Percentiles rank a stretch among this genome's conserved stretches.
These are phyloP conservation scores for Ambispora gerdemannii DNA, from an alignment of 192 early-diverging fungal species.

Conservation along the genomic window DNA sequence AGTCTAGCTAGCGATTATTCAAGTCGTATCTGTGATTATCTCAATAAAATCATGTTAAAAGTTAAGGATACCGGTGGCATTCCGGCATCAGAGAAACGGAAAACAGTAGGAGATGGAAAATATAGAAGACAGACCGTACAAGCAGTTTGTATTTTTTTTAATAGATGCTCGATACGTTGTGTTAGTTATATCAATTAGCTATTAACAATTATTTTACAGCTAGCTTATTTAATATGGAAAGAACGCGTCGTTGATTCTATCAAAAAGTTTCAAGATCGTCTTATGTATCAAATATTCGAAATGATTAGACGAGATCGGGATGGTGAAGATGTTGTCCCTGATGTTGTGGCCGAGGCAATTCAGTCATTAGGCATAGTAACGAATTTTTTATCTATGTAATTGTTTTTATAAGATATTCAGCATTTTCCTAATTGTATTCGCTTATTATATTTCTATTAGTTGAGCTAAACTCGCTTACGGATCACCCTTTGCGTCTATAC, in stretches of 20 bases:
- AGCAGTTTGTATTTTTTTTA: constrained; percentile 44
- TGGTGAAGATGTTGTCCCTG: constrained; percentile 53
- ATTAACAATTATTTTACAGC: constrained; percentile 46
- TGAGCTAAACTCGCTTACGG: constrained; percentile 57
- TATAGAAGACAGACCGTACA: constrained; percentile 64
- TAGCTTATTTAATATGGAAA: constrained; percentile 75
- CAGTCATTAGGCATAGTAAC: constrained; percentile 56
- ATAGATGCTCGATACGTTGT: no score
- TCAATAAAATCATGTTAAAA: constrained; percentile 59
- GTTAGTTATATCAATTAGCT: no score
- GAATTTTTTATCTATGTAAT: constrained; percentile 9
- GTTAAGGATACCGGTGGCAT: constrained; percentile 23
- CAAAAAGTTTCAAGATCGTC: constrained; percentile 56
- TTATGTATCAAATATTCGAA: constrained; percentile 69
- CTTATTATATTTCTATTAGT: constrained; percentile 38
- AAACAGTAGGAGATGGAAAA: constrained; percentile 44
- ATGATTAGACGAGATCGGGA: constrained; percentile 65
- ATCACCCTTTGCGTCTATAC: constrained; percentile 68
- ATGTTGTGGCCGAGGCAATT: constrained; percentile 51
- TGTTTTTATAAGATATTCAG: constrained; percentile 20
- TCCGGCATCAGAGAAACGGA: constrained; percentile 32
- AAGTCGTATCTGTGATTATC: constrained; percentile 65
- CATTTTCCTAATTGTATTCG: background rate
- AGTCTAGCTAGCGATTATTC: constrained; percentile 55
- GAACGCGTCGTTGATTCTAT: constrained; percentile 60